Evolutionary conservation across 768 basidiomycete genomes (phyloP).

Genomic region (Suillus luteus): DNA sequence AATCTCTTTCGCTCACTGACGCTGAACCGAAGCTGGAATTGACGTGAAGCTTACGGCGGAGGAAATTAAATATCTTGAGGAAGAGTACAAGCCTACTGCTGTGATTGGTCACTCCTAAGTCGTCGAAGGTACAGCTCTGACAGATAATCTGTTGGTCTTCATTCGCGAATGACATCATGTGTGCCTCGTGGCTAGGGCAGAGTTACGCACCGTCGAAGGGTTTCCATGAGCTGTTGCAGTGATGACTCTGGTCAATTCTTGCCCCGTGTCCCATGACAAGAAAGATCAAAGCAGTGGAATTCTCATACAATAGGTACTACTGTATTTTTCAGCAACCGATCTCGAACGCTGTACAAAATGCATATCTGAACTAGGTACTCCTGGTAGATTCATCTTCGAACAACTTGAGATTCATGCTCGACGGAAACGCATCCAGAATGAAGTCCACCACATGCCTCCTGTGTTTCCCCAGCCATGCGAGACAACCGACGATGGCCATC

Average conservation of each 20-base stretch:
- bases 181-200: not conserved
- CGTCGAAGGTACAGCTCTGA: not conserved
- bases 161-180: not conserved
- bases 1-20: conserved; percentile 8
- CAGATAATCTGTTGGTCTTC: not conserved
- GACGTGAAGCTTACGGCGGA: conserved; percentile 48
- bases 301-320: not conserved
- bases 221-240: not conserved
- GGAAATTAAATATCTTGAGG: conserved; percentile 48
- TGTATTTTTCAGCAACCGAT: not conserved
- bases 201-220: not conserved
- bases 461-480: conserved; percentile 15
- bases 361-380: not conserved
- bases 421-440: not conserved
- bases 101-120: conserved; percentile 39
- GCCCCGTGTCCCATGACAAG: not conserved
- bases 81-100: conserved; percentile 43
- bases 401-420: not conserved
- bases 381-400: not conserved
- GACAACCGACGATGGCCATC: conserved; percentile 10
- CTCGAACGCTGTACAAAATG: not conserved
- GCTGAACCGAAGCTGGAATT: conserved; percentile 30
- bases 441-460: conserved; percentile 9
- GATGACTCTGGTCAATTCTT: not conserved
- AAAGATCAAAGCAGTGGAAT: not conserved